Conservation (phyloP, 441 rosid species). For the Melastoma candidum region DNA sequence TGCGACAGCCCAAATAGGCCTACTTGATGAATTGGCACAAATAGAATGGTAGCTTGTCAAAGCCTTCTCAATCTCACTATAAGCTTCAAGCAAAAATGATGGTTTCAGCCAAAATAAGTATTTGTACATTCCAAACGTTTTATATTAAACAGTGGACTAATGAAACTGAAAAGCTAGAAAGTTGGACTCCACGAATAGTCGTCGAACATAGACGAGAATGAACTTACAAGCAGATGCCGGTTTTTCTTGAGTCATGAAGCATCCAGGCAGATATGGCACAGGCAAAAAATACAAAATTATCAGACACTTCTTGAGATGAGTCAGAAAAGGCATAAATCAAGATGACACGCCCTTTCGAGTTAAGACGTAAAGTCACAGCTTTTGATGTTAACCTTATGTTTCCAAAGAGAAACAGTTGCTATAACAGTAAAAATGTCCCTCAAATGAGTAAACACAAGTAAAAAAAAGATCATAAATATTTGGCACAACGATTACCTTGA, state of each 20-base stretch:
- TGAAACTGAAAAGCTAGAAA: background rate
- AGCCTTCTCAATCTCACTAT: slow-evolving; percentile 56
- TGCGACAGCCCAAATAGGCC: slow-evolving; percentile 88
- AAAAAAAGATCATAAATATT: background rate
- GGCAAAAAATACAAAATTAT: slow-evolving; percentile 18
- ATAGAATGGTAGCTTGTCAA: slow-evolving; percentile 50
- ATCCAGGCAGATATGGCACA: slow-evolving; percentile 29
- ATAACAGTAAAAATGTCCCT: background rate
- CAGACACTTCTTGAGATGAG: slow-evolving; percentile 11
- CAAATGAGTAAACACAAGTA: background rate
- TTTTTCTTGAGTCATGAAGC: slow-evolving; percentile 68
- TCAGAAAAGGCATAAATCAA: background rate
- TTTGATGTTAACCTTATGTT: no score
- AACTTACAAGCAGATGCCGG: slow-evolving; percentile 94
- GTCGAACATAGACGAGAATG: slow-evolving; percentile 1
- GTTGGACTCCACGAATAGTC: background rate
- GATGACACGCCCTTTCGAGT: no score
- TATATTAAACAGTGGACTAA: no score
- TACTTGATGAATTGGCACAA: slow-evolving; percentile 28
- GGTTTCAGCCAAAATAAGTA: background rate
- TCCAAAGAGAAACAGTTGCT: background rate
- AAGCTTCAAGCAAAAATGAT: slow-evolving; percentile 34
- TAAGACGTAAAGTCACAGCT: no score
- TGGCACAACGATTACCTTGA: slow-evolving; percentile 46
- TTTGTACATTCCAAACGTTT: no score